phyloP scores from a whole-genome alignment of 2,329 filamentous ascomycete genomes.

The Colletotrichum melonis region DNA sequence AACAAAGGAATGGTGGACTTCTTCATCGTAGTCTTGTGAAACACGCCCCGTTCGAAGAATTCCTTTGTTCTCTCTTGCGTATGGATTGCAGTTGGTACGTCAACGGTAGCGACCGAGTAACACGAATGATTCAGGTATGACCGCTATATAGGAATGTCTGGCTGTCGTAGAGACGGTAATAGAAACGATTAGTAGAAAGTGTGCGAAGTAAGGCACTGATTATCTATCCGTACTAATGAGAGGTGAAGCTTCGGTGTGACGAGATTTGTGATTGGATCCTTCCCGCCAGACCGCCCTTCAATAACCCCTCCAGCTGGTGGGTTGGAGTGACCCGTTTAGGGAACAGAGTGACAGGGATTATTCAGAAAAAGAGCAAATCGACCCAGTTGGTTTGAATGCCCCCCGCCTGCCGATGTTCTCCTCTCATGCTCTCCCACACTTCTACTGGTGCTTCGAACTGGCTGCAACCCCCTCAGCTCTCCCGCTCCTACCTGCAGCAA shows the following conservation, averaged over 20 bases:
- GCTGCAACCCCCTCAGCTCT: conserved; percentile 1
- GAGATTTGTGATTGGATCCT: conserved; percentile 22
- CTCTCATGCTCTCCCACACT: not conserved
- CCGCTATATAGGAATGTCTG: not conserved
- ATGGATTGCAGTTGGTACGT: not conserved
- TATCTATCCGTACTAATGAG: too few relatives aligned
- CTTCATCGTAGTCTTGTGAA: too few relatives aligned
- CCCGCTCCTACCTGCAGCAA: not conserved
- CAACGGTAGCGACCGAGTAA: not conserved
- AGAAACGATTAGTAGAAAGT: too few relatives aligned
- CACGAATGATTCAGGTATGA: not conserved
- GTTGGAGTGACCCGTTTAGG: conserved; percentile 21
- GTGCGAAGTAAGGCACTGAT: too few relatives aligned
- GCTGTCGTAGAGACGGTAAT: too few relatives aligned
- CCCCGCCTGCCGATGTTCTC: conserved; percentile 11
- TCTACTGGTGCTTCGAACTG: not conserved
- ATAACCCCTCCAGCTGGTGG: conserved; percentile 21
- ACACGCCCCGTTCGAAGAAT: not conserved
- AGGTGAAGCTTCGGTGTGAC: not conserved
- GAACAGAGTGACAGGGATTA: conserved; percentile 16
- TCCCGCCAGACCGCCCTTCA: conserved; percentile 29
- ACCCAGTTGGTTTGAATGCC: not conserved
- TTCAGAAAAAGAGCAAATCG: conserved; percentile 21
- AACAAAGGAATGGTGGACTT: not conserved
- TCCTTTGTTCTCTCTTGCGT: not conserved